These are phyloP conservation scores for Trifolium repens DNA, from an alignment of 306 rosid species.

Conservation along the genomic window DNA sequence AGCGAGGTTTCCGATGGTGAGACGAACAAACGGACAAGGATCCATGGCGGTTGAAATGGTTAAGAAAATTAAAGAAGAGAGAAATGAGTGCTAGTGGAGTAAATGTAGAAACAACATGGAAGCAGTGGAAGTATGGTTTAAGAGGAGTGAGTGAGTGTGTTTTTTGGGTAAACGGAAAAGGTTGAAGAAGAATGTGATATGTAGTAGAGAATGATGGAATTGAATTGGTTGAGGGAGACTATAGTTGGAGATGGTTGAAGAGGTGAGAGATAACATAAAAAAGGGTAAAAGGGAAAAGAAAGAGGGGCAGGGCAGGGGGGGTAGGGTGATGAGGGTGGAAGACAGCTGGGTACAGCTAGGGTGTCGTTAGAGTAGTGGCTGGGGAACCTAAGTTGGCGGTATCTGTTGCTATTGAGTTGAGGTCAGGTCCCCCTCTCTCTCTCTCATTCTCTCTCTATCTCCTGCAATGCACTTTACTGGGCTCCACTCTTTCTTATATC, in stretches of 20 bases:
- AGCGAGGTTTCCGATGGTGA: conserved; percentile 71
- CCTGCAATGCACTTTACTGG: conserved; percentile 33
- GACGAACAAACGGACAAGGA: conserved; percentile 78
- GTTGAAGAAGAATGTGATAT: background rate
- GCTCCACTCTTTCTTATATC: conserved; percentile 41
- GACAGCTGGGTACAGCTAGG: conserved; percentile 72
- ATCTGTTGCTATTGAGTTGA: conserved; percentile 31
- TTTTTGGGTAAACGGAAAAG: conserved; percentile 3
- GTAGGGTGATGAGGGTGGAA: conserved; percentile 43
- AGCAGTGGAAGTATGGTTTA: background rate
- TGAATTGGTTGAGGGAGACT: conserved; percentile 15
- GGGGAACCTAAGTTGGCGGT: conserved; percentile 56
- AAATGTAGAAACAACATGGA: background rate
- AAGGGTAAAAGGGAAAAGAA: background rate
- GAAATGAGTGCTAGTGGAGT: background rate
- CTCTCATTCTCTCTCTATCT: conserved; percentile 22
- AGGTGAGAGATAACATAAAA: background rate
- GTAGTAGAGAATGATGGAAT: background rate
- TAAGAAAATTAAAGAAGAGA: too few species aligned
- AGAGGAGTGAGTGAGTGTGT: background rate
- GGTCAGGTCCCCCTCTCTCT: conserved; percentile 41
- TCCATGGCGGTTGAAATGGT: conserved; percentile 50
- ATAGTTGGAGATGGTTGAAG: background rate
- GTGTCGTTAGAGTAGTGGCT: conserved; percentile 55
- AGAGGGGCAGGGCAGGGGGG: too few species aligned